Conservation (phyloP, 2,329 filamentous ascomycete species). For the Pyrenochaeta sp. region DNA sequence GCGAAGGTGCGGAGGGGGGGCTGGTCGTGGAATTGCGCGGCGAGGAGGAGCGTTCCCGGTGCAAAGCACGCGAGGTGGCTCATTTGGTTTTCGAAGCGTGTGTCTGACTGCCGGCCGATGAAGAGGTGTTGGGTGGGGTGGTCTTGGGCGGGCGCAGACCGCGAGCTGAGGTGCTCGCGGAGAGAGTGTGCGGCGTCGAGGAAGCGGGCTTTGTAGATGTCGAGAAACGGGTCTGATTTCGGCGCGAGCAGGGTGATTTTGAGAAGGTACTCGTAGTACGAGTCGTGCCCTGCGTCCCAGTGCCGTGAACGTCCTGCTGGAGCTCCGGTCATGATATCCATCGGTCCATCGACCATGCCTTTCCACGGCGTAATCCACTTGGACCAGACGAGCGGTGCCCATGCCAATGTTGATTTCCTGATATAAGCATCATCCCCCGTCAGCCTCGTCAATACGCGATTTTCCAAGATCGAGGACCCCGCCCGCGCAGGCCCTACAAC, state of each 20-base stretch:
- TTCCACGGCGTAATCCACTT: slow-evolving; percentile 49
- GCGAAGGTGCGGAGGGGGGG: slow-evolving; percentile 45
- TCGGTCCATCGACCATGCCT: slow-evolving; percentile 52
- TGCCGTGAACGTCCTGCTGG: slow-evolving; percentile 49
- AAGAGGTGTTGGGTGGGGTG: slow-evolving; percentile 50
- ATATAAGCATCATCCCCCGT: slow-evolving; percentile 51
- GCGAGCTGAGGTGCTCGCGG: slow-evolving; percentile 44
- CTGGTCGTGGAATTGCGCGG: slow-evolving; percentile 41
- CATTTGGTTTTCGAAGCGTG: slow-evolving; percentile 48
- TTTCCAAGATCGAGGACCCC: slow-evolving; percentile 55
- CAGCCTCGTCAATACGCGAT: slow-evolving; percentile 50
- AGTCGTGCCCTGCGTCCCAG: slow-evolving; percentile 56
- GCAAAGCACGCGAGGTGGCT: slow-evolving; percentile 52
- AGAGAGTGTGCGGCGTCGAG: slow-evolving; percentile 45
- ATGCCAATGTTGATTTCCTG: slow-evolving; percentile 52
- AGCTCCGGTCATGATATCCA: slow-evolving; percentile 53
- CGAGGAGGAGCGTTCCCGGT: slow-evolving; percentile 50
- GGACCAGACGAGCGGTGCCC: slow-evolving; percentile 56
- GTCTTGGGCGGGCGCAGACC: slow-evolving; percentile 43
- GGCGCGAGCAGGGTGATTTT: slow-evolving; percentile 51
- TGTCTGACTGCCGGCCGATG: slow-evolving; percentile 44
- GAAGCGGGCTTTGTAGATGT: slow-evolving; percentile 43
- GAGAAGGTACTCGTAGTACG: slow-evolving; percentile 53
- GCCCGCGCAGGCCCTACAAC: slow-evolving; percentile 51
- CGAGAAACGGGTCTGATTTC: slow-evolving; percentile 42